Evolutionary conservation across 805 yeast genomes (phyloP).

Genomic region (Komagataella pastoris): DNA sequence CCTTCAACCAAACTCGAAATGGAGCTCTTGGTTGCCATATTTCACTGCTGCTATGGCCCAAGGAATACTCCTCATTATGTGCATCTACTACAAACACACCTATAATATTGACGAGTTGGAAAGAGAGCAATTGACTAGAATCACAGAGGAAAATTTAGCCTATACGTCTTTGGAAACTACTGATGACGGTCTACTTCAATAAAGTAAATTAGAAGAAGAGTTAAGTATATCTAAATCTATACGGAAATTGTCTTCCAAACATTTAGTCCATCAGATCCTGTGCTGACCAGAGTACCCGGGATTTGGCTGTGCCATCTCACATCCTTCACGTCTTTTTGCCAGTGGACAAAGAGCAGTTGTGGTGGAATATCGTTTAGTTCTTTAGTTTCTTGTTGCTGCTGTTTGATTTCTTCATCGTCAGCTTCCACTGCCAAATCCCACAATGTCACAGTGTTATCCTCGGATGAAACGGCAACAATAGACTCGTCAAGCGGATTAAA

Average conservation of each 20-base stretch:
- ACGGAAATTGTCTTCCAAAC: constrained; percentile 96
- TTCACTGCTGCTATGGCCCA: constrained; percentile 61
- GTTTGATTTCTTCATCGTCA: constrained; percentile 90
- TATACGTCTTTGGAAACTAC: background rate
- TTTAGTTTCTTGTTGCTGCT: constrained; percentile 63
- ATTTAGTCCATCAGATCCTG: constrained; percentile 91
- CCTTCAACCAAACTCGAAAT: constrained; percentile 59
- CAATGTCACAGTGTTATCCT: constrained; percentile 90
- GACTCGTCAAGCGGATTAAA: constrained; percentile 95
- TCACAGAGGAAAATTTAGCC: constrained; percentile 7
- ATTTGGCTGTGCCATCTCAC: constrained; percentile 97
- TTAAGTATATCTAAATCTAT: constrained; percentile 15
- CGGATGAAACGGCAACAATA: constrained; percentile 88
- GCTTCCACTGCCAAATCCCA: constrained; percentile 99
- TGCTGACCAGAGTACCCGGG: constrained; percentile 88
- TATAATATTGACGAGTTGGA: constrained; percentile 11
- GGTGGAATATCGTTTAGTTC: constrained; percentile 90
- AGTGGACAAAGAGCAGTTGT: constrained; percentile 89
- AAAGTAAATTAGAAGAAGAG: background rate
- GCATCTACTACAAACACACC: constrained; percentile 32
- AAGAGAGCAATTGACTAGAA: constrained; percentile 8
- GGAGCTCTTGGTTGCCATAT: constrained; percentile 83
- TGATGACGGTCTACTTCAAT: background rate
- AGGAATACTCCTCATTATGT: constrained; percentile 44
- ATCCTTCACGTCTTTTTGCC: constrained; percentile 97